These are phyloP conservation scores for Aspergillus nidulans DNA, from an alignment of 495 filamentous ascomycete species.

Conservation along the genomic window DNA sequence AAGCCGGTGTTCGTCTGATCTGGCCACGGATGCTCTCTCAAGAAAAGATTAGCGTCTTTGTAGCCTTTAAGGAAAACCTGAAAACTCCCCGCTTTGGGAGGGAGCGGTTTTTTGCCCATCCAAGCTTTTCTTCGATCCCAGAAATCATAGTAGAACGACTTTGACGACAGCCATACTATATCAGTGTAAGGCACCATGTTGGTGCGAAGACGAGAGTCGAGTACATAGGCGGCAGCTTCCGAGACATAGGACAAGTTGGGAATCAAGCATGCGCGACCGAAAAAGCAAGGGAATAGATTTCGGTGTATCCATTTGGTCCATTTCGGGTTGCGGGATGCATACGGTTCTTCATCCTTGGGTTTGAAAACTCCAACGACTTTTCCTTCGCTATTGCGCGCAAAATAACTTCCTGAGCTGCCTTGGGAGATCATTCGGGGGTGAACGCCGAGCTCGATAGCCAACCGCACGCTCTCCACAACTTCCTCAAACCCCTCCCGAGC, in stretches of 20 bases:
- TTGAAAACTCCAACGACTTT: conserved; percentile 98
- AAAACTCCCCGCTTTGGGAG: conserved; percentile 90
- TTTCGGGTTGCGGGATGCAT: conserved; percentile 85
- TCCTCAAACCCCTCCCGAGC: conserved; percentile 80
- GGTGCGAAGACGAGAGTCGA: conserved; percentile 85
- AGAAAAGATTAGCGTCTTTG: conserved; percentile 93
- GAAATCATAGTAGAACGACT: conserved; percentile 96
- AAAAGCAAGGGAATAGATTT: conserved; percentile 95
- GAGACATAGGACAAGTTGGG: conserved; percentile 99
- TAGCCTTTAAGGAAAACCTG: conserved; percentile 96
- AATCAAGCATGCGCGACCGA: conserved; percentile 92
- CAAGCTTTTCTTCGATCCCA: conserved; percentile 91
- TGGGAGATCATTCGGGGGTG: conserved; percentile 96
- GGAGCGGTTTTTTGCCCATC: conserved; percentile 80
- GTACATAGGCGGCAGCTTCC: conserved; percentile 92
- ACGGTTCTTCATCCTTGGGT: conserved; percentile 98
- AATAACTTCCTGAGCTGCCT: conserved; percentile 96
- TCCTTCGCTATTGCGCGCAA: conserved; percentile 84
- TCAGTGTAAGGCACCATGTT: conserved; percentile 95
- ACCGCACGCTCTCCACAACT: conserved; percentile 81
- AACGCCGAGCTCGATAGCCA: conserved; percentile 84
- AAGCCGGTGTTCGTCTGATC: conserved; percentile 81
- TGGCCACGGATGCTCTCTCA: conserved; percentile 96
- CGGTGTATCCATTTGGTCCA: conserved; percentile 96
- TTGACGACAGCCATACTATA: conserved; percentile 89